Conservation (phyloP, 768 basidiomycete species). For the Royoungia palumana region DNA sequence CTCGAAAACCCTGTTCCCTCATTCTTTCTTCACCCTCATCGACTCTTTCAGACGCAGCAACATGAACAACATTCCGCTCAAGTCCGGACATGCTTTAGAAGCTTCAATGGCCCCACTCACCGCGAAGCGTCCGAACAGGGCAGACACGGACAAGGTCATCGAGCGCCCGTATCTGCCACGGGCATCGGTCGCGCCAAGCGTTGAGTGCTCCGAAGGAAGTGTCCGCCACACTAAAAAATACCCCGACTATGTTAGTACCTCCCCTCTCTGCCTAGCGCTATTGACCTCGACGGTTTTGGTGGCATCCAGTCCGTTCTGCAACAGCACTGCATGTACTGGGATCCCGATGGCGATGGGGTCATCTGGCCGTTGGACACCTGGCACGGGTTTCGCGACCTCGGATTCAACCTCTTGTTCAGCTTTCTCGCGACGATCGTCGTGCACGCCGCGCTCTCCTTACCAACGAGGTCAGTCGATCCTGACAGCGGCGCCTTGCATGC, state of each 20-base stretch:
- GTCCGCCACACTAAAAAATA: constrained; percentile 17
- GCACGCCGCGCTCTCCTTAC: constrained; percentile 35
- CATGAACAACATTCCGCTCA: constrained; percentile 19
- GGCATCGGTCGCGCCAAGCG: constrained; percentile 27
- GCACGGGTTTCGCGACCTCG: constrained; percentile 38
- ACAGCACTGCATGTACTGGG: constrained; percentile 42
- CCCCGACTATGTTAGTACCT: constrained; percentile 17
- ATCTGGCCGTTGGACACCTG: constrained; percentile 46
- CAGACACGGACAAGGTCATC: constrained; percentile 26
- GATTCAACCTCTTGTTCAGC: constrained; percentile 39
- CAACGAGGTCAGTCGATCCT: constrained; percentile 22
- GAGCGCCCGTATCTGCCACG: constrained; percentile 28
- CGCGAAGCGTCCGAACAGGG: constrained; percentile 13
- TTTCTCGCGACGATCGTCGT: constrained; percentile 35
- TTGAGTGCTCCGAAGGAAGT: constrained; percentile 22
- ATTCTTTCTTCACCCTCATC: constrained; percentile 21
- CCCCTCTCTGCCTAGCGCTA: background rate
- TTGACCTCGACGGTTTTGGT: background rate
- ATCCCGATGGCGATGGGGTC: constrained; percentile 39
- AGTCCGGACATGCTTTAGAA: constrained; percentile 14
- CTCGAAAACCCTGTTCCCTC: constrained; percentile 11
- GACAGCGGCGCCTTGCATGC: background rate
- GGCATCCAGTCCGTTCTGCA: constrained; percentile 36
- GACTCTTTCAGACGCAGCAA: constrained; percentile 17
- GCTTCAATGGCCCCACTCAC: constrained; percentile 24